Percentiles rank a stretch among this genome's conserved stretches.
Conservation (phyloP, 148 eudicot genomes). For the Camellia granthamiana region DNA sequence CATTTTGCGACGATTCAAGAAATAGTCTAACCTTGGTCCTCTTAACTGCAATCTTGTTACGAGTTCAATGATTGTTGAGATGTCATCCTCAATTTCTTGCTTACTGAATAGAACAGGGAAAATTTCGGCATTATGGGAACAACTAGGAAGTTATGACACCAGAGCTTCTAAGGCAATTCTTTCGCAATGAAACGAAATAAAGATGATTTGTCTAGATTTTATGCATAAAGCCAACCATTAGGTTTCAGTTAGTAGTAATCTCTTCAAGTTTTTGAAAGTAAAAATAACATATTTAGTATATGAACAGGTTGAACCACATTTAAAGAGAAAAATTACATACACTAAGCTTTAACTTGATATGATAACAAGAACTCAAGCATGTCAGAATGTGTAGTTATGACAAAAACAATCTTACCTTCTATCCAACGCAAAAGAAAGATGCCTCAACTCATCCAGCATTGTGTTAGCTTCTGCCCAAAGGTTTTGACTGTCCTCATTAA, state of each 20-base stretch:
- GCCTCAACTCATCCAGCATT: conserved; percentile 16
- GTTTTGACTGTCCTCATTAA: not conserved
- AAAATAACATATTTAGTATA: too few relatives aligned
- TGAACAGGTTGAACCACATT: not conserved
- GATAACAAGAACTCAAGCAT: not conserved
- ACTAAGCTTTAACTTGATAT: not conserved
- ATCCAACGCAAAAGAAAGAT: conserved; percentile 13
- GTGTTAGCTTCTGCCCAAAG: conserved; percentile 7
- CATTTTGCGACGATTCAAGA: conserved; percentile 1
- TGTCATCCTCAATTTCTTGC: not conserved
- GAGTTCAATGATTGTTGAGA: not conserved
- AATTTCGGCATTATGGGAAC: not conserved
- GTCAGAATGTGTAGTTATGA: not conserved
- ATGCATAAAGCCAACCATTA: not conserved
- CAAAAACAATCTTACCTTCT: conserved; percentile 11
- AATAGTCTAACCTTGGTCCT: conserved; percentile 6
- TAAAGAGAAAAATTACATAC: not conserved
- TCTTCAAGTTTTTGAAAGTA: too few relatives aligned
- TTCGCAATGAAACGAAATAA: not conserved
- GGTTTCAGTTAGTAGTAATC: not conserved
- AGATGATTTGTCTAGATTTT: not conserved
- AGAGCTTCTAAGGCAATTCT: not conserved
- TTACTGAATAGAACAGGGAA: not conserved
- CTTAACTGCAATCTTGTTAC: not conserved
- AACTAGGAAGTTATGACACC: not conserved